phyloP scores from a whole-genome alignment of 805 yeast species.

The Metschnikowia henanensis region DNA sequence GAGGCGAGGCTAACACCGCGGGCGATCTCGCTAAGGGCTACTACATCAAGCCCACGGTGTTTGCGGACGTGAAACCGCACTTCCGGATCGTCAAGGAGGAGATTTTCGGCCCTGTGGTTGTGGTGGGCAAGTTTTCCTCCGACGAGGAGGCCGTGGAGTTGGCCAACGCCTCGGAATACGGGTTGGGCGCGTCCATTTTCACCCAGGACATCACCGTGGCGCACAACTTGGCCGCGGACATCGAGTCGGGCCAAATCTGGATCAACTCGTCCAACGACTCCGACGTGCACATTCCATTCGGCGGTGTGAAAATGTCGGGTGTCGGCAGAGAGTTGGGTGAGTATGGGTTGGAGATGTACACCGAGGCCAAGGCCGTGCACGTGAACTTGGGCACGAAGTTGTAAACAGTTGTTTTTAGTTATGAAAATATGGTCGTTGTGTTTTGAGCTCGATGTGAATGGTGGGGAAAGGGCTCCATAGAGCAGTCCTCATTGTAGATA shows the following conservation, averaged over 20 bases:
- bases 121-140: constrained; percentile 60
- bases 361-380: constrained; percentile 75
- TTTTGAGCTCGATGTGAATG: too few species aligned
- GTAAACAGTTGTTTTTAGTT: too few species aligned
- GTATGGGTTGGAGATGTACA: constrained; percentile 67
- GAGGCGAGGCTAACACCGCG: constrained; percentile 42
- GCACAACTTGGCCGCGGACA: constrained; percentile 57
- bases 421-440: too few species aligned
- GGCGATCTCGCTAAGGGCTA: constrained; percentile 51
- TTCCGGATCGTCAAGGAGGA: constrained; percentile 76
- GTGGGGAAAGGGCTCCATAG: too few species aligned
- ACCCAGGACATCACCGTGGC: constrained; percentile 66
- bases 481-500: too few species aligned
- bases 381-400: constrained; percentile 55
- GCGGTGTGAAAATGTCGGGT: constrained; percentile 80
- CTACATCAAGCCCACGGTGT: constrained; percentile 74
- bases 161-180: constrained; percentile 76
- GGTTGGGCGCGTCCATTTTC: constrained; percentile 82
- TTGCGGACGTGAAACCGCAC: constrained; percentile 63
- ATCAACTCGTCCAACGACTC: constrained; percentile 68
- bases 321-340: constrained; percentile 81
- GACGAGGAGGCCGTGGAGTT: constrained; percentile 66
- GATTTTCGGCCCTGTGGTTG: constrained; percentile 86
- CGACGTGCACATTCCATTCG: constrained; percentile 69
- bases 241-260: constrained; percentile 71